Conservation (phyloP, 257 asterid genomes). For the Nicotiana noctiflora region DNA sequence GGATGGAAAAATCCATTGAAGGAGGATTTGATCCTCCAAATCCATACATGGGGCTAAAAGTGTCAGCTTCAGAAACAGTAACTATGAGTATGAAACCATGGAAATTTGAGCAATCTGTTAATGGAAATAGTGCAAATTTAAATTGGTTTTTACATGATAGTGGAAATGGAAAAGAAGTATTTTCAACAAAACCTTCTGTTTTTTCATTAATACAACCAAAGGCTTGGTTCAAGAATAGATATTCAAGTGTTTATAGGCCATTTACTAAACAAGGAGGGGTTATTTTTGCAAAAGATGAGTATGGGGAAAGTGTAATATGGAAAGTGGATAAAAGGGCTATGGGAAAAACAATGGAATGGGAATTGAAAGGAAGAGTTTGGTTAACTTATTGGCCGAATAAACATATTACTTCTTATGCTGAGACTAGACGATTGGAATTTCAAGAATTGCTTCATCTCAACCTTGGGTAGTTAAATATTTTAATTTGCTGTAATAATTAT, state of each 20-base stretch:
- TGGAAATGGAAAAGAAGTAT: constrained; percentile 69
- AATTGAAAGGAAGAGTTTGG: constrained; percentile 79
- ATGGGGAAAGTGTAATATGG: constrained; percentile 81
- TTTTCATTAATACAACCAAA: constrained; percentile 53
- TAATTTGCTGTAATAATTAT: neutral
- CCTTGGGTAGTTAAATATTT: constrained; percentile 16
- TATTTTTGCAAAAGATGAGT: constrained; percentile 79
- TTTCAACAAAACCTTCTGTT: constrained; percentile 74
- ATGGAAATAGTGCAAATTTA: constrained; percentile 43
- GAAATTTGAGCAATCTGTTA: constrained; percentile 82
- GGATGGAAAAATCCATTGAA: constrained; percentile 50
- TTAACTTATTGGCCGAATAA: constrained; percentile 89
- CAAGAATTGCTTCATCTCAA: constrained; percentile 45
- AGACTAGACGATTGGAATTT: constrained; percentile 67
- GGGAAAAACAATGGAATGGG: constrained; percentile 78
- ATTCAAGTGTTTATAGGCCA: constrained; percentile 58
- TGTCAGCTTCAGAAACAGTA: constrained; percentile 54
- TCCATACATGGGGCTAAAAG: constrained; percentile 43
- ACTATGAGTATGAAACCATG: constrained; percentile 62
- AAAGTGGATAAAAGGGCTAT: constrained; percentile 47
- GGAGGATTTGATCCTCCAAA: constrained; percentile 59
- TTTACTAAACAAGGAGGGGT: constrained; percentile 80
- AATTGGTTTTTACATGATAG: constrained; percentile 81
- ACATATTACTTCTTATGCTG: constrained; percentile 53
- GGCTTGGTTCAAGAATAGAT: constrained; percentile 82